Conservation (phyloP, 2,329 filamentous ascomycete species). For the Fusarium sp. region DNA sequence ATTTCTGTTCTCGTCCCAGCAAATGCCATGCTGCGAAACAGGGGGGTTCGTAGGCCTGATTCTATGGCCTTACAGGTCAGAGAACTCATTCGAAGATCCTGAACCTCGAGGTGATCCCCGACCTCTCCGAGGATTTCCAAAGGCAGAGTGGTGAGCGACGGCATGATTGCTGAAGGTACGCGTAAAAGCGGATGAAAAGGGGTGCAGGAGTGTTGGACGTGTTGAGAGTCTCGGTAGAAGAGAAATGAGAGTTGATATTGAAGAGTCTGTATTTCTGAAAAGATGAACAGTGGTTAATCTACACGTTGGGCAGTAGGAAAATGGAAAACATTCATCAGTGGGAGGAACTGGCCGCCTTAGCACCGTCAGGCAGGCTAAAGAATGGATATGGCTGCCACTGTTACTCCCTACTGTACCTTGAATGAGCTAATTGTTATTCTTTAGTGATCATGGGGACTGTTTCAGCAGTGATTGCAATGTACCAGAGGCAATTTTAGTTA, state of each 20-base stretch:
- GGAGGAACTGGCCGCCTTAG: background rate
- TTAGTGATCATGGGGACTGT: background rate
- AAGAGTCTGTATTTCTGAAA: too few species aligned
- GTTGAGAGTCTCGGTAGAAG: too few species aligned
- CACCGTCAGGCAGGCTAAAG: background rate
- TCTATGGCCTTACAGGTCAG: rapidly evolving
- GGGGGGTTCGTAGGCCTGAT: rapidly evolving
- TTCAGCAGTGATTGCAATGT: background rate
- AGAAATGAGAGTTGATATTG: too few species aligned
- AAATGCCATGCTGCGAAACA: rapidly evolving
- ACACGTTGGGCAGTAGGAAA: rapidly evolving
- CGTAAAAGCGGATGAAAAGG: rapidly evolving
- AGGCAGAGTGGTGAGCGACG: rapidly evolving
- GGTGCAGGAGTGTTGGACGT: background rate
- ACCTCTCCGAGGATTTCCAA: background rate
- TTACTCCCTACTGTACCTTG: too few species aligned
- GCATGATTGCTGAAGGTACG: background rate
- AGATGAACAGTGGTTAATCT: background rate
- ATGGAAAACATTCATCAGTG: too few species aligned
- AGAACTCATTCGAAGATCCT: rapidly evolving
- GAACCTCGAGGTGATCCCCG: rapidly evolving
- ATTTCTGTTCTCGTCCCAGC: rapidly evolving
- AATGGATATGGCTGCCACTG: background rate
- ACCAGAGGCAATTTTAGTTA: background rate
- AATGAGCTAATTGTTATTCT: background rate